These are phyloP conservation scores for Suillus brevipes DNA, from an alignment of 768 basidiomycete species.

Conservation along the genomic window DNA sequence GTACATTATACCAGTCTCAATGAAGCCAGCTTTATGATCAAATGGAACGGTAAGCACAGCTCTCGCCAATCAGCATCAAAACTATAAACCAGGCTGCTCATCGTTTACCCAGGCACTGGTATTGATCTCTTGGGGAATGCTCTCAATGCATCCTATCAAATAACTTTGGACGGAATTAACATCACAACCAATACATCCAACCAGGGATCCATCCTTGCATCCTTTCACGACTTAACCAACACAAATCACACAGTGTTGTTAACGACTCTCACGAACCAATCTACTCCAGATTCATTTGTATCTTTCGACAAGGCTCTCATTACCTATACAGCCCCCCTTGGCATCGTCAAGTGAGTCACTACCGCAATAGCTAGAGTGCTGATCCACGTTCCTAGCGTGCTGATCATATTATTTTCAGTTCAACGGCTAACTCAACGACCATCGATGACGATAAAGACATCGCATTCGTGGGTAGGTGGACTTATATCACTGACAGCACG, in stretches of 20 bases:
- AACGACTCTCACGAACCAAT: constrained; percentile 40
- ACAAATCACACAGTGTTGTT: constrained; percentile 56
- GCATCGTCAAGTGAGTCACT: constrained; percentile 35
- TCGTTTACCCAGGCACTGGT: constrained; percentile 52
- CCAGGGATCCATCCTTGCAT: constrained; percentile 44
- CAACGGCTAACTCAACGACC: constrained; percentile 35
- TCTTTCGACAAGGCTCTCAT: constrained; percentile 61
- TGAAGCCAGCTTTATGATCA: constrained; percentile 54
- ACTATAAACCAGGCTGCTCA: neutral
- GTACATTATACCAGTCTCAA: constrained; percentile 62
- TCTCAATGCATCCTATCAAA: constrained; percentile 42
- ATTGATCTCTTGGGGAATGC: constrained; percentile 60
- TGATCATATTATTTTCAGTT: constrained; percentile 30
- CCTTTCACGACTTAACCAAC: constrained; percentile 47
- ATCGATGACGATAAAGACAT: constrained; percentile 46
- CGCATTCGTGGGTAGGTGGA: constrained; percentile 60
- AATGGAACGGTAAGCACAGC: constrained; percentile 58
- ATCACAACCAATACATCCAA: constrained; percentile 27
- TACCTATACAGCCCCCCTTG: constrained; percentile 37
- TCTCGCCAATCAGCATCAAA: constrained; percentile 5
- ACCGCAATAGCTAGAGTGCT: neutral
- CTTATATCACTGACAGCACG: constrained; percentile 33
- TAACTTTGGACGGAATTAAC: constrained; percentile 52
- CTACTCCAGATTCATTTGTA: constrained; percentile 41
- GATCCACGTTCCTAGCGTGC: constrained; percentile 13